Percentiles rank a stretch among this genome's conserved stretches.
Evolutionary conservation across 371 early-diverging fungal genomes (phyloP).

Genomic region (Mortierella sp.): DNA sequence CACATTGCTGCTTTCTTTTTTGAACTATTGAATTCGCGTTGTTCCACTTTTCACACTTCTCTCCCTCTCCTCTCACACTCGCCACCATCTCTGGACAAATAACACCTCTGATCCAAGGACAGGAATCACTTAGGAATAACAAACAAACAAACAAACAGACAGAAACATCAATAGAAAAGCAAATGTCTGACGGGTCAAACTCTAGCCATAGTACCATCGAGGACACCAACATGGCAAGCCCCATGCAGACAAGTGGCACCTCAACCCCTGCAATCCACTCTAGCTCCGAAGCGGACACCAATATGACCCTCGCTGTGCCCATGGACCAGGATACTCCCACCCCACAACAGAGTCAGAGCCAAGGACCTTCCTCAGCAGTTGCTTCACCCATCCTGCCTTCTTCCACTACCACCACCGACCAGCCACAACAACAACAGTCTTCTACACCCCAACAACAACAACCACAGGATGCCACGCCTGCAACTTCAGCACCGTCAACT

Average conservation of each 20-base stretch:
- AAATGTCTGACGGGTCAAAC: slow-evolving; percentile 49
- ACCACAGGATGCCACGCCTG: slow-evolving; percentile 15
- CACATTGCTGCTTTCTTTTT: background rate
- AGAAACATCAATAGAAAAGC: background rate
- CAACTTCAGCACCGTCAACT: slow-evolving; percentile 29
- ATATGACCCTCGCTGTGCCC: slow-evolving; percentile 28
- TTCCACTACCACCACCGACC: background rate
- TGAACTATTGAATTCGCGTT: background rate
- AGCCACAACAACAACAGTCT: slow-evolving; percentile 15
- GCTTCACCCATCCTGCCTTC: slow-evolving; percentile 14
- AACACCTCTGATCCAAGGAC: background rate
- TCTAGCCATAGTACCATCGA: slow-evolving; percentile 45
- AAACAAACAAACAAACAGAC: background rate
- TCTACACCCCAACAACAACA: slow-evolving; percentile 19
- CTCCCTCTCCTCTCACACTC: background rate
- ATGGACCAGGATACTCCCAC: slow-evolving; percentile 35
- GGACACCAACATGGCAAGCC: slow-evolving; percentile 55
- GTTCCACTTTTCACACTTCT: background rate
- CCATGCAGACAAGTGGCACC: slow-evolving; percentile 35
- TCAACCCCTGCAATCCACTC: slow-evolving; percentile 36
- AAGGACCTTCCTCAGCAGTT: slow-evolving; percentile 12
- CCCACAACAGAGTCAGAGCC: slow-evolving; percentile 17
- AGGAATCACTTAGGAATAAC: slow-evolving; percentile 1
- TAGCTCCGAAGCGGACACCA: slow-evolving; percentile 21
- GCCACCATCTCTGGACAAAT: background rate